These are phyloP conservation scores for Crassisporium funariophilum DNA, from an alignment of 768 basidiomycete genomes.

Conservation along the genomic window DNA sequence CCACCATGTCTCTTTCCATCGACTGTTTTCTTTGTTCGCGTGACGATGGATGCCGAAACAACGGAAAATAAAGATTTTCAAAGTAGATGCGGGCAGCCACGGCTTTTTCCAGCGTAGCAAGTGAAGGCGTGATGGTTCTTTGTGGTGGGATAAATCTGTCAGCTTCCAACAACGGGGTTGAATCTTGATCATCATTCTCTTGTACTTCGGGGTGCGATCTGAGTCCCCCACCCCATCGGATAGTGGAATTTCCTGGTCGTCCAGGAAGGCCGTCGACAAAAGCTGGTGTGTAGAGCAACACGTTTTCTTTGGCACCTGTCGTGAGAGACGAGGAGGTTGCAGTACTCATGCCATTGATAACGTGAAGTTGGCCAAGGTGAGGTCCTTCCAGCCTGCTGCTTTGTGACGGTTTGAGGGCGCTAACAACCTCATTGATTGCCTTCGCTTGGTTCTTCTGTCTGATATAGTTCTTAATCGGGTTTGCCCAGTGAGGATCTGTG, in stretches of 20 bases:
- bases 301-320: conserved; percentile 74
- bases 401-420: conserved; percentile 62
- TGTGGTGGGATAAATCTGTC: conserved; percentile 35
- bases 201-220: conserved; percentile 66
- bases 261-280: conserved; percentile 54
- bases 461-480: conserved; percentile 81
- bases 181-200: conserved; percentile 54
- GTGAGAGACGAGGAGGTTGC: conserved; percentile 72
- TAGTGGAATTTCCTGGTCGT: conserved; percentile 59
- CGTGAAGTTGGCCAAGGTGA: conserved; percentile 60
- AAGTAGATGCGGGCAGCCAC: conserved; percentile 93
- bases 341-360: conserved; percentile 77
- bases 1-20: conserved; percentile 85
- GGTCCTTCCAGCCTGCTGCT: conserved; percentile 42
- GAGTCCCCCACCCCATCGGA: conserved; percentile 62
- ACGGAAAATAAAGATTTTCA: conserved; percentile 85
- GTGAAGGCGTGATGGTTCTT: conserved; percentile 77
- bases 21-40: conserved; percentile 83
- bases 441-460: conserved; percentile 65
- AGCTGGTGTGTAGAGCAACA: conserved; percentile 43
- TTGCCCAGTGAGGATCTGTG: conserved; percentile 86
- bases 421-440: conserved; percentile 79
- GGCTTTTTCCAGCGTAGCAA: conserved; percentile 91
- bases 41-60: conserved; percentile 82
- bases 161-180: conserved; percentile 30